Evolutionary conservation across 2,329 filamentous ascomycete genomes (phyloP).

Genomic region (Ambrosiella xylebori): DNA sequence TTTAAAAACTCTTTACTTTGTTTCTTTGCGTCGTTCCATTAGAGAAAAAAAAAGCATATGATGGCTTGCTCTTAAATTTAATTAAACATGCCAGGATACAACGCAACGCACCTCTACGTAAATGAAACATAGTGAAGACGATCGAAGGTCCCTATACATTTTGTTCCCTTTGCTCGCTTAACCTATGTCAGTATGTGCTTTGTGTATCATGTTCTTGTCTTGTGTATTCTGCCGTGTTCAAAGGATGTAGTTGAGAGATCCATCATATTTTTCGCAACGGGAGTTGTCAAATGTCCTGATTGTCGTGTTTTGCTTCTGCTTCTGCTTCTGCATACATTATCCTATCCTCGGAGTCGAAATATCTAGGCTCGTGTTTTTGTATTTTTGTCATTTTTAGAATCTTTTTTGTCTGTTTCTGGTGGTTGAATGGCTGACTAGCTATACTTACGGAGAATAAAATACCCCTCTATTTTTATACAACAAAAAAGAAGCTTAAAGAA

Average conservation of each 20-base stretch:
- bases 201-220: too few relatives aligned
- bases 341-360: neutral
- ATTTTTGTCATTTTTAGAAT: neutral
- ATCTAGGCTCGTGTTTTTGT: neutral
- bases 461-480: neutral
- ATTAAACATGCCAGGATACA: too few relatives aligned
- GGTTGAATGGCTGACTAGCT: neutral
- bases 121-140: too few relatives aligned
- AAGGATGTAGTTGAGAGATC: neutral
- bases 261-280: neutral
- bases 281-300: neutral
- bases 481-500: neutral
- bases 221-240: neutral
- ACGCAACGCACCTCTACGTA: too few relatives aligned
- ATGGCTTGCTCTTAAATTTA: too few relatives aligned
- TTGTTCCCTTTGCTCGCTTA: too few relatives aligned
- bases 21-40: neutral
- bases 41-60: neutral
- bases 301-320: too few relatives aligned
- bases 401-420: neutral
- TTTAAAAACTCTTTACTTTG: neutral
- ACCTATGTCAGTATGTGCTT: too few relatives aligned
- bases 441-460: neutral
- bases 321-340: too few relatives aligned
- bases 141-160: too few relatives aligned